Percentiles rank a stretch among this genome's conserved stretches.
Evolutionary conservation across 1,284 basidiomycete genomes (phyloP).

Genomic region (Caloboletus firmus): DNA sequence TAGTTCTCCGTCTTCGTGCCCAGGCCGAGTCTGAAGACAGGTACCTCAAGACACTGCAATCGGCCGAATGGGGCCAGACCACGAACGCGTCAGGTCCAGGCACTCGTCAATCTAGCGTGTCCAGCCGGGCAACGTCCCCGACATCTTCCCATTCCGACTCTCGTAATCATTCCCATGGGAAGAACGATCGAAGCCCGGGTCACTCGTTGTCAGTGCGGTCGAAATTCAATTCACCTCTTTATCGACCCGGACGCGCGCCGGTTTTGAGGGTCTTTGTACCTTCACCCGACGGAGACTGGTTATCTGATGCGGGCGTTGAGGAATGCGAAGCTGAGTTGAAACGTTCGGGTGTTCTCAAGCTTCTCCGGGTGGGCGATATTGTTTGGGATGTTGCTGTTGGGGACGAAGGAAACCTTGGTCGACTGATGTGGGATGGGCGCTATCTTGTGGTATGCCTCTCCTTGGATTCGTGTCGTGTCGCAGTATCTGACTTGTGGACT

Average conservation of each 20-base stretch:
- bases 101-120: constrained; percentile 31
- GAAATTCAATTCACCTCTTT: constrained; percentile 66
- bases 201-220: constrained; percentile 17
- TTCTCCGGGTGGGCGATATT: constrained; percentile 72
- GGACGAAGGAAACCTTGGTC: constrained; percentile 77
- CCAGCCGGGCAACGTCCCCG: constrained; percentile 67
- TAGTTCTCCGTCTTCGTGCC: constrained; percentile 69
- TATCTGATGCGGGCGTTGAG: constrained; percentile 72
- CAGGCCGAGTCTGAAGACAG: constrained; percentile 62
- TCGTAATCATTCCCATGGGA: constrained; percentile 40
- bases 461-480: constrained; percentile 1
- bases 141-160: constrained; percentile 46
- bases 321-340: constrained; percentile 78
- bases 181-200: constrained; percentile 12
- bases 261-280: constrained; percentile 77
- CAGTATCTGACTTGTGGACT: constrained; percentile 8
- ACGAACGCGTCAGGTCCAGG: constrained; percentile 10
- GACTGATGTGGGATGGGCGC: constrained; percentile 79
- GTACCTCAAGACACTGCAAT: constrained; percentile 22
- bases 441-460: constrained; percentile 63
- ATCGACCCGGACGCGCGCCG: constrained; percentile 65
- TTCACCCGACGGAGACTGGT: constrained; percentile 78
- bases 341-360: constrained; percentile 50
- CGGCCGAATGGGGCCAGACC: constrained; percentile 6
- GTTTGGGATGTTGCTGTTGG: constrained; percentile 81